Evolutionary conservation across 179 eudicot species (phyloP).

Genomic region (Gypsophila paniculata): DNA sequence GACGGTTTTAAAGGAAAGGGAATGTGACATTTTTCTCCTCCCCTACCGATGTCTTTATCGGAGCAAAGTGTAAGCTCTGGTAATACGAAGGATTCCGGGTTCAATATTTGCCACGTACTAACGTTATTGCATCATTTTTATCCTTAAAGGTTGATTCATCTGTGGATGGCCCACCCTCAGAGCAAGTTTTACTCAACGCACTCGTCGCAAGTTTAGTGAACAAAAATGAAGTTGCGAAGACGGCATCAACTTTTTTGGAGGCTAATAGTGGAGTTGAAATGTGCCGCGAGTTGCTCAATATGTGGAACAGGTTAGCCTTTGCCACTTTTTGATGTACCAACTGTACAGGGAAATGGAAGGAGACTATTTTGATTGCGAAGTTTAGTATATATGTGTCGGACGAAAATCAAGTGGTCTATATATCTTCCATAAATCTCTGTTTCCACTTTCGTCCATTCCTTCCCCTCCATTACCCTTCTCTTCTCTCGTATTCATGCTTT

Average conservation of each 20-base stretch:
- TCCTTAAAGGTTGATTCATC: constrained; percentile 45
- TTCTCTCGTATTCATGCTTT: too few species aligned
- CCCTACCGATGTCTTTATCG: not conserved
- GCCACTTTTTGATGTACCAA: too few species aligned
- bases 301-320: constrained; percentile 48
- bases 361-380: too few species aligned
- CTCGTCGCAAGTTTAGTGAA: constrained; percentile 49
- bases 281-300: constrained; percentile 49
- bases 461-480: too few species aligned
- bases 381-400: too few species aligned
- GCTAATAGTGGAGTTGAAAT: constrained; percentile 52
- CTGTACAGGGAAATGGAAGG: too few species aligned
- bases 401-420: too few species aligned
- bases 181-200: constrained; percentile 49
- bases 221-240: constrained; percentile 48
- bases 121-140: not conserved
- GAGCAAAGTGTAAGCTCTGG: not conserved
- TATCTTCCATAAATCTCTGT: too few species aligned
- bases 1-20: too few species aligned
- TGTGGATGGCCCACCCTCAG: constrained; percentile 30
- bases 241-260: constrained; percentile 56
- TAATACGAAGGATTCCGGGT: not conserved
- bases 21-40: too few species aligned
- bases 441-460: too few species aligned
- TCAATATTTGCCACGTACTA: not conserved